These are phyloP conservation scores for Fusarium oxysporum DNA, from an alignment of 2,329 filamentous ascomycete genomes.

Conservation along the genomic window DNA sequence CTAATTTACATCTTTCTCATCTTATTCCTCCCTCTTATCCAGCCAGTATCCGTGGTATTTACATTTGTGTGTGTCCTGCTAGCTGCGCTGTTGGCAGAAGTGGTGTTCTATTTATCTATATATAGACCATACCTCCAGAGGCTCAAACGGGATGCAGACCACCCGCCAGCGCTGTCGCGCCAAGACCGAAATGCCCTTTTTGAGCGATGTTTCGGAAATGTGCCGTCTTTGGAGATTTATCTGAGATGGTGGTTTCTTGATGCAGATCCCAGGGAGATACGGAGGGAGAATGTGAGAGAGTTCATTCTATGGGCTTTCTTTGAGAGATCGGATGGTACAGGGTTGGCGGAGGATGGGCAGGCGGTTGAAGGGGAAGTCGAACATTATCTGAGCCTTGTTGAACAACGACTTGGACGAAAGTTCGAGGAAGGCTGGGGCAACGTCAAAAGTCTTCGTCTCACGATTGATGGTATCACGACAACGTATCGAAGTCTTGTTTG, in stretches of 20 bases:
- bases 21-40: conserved; percentile 36
- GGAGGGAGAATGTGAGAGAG: conserved; percentile 74
- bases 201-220: conserved; percentile 64
- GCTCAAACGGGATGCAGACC: conserved; percentile 53
- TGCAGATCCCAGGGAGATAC: conserved; percentile 66
- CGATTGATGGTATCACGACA: conserved; percentile 71
- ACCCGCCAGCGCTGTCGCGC: conserved; percentile 56
- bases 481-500: conserved; percentile 72
- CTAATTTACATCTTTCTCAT: conserved; percentile 53
- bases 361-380: conserved; percentile 58
- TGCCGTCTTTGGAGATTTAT: conserved; percentile 67
- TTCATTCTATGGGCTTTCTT: conserved; percentile 78
- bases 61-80: conserved; percentile 36
- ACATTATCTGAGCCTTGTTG: conserved; percentile 62
- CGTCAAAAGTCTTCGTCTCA: conserved; percentile 70
- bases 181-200: conserved; percentile 67
- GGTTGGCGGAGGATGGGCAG: conserved; percentile 19
- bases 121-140: conserved; percentile 57
- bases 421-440: conserved; percentile 67
- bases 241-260: conserved; percentile 75
- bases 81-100: conserved; percentile 54
- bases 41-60: conserved; percentile 28
- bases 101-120: conserved; percentile 56
- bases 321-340: conserved; percentile 53
- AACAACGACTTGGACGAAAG: conserved; percentile 62